These are phyloP conservation scores for Venturiaceae sp. DNA, from an alignment of 2,329 filamentous ascomycete species.

Conservation along the genomic window DNA sequence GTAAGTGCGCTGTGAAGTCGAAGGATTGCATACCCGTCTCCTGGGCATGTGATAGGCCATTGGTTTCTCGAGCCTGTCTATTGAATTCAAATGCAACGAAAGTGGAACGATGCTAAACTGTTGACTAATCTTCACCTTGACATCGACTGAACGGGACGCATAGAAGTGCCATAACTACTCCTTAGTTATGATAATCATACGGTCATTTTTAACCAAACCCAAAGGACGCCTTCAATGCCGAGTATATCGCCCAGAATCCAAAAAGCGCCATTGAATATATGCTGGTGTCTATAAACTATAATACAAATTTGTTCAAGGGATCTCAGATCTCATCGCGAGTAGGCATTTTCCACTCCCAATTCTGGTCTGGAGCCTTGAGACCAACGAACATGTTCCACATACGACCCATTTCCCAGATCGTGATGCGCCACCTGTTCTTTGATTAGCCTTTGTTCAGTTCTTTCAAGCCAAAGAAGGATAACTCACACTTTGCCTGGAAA, in stretches of 20 bases:
- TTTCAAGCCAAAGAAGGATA: not conserved
- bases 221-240: not conserved
- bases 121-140: too few species aligned
- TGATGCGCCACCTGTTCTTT: not conserved
- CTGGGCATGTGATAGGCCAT: too few species aligned
- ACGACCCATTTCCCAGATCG: constrained; percentile 2
- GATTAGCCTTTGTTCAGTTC: not conserved
- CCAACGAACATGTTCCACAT: constrained; percentile 7
- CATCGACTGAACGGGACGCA: too few species aligned
- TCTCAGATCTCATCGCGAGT: not conserved
- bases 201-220: too few species aligned
- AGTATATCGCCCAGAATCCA: not conserved
- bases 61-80: too few species aligned
- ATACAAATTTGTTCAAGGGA: too few species aligned
- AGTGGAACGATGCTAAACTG: too few species aligned
- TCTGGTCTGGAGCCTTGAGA: not conserved
- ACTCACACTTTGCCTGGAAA: constrained; percentile 65
- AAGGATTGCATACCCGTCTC: too few species aligned
- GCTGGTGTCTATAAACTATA: not conserved
- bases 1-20: too few species aligned
- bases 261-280: not conserved
- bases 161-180: too few species aligned
- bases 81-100: too few species aligned
- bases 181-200: too few species aligned
- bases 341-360: constrained; percentile 7